A percentile compares a stretch with the other conserved stretches of the same genome.
phyloP scores from a whole-genome alignment of 108 stramenopile genomes.

The Cylindrotheca fusiformis region DNA sequence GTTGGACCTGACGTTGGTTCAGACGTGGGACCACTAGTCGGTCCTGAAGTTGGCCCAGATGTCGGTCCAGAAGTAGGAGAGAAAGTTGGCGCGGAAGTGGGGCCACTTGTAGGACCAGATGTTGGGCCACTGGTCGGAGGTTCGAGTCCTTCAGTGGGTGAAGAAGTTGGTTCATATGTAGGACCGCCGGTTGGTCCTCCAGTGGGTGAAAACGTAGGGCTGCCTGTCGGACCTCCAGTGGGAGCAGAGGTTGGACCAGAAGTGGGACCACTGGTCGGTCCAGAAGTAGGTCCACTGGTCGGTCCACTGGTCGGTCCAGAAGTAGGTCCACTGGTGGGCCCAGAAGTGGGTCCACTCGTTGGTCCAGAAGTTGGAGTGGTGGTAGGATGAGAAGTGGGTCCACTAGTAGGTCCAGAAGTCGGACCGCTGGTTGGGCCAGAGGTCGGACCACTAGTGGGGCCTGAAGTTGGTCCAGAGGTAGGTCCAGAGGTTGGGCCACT shows the following conservation, averaged over 20 bases:
- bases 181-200: slow-evolving; percentile 5
- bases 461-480: neutral
- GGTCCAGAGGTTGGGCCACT: slow-evolving; percentile 3
- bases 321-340: slow-evolving; percentile 12
- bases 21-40: slow-evolving; percentile 13
- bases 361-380: slow-evolving; percentile 11
- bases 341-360: slow-evolving; percentile 7
- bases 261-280: slow-evolving; percentile 17
- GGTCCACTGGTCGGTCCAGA: slow-evolving; percentile 12
- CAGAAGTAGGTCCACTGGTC: slow-evolving; percentile 16
- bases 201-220: slow-evolving; percentile 2
- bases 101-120: slow-evolving; percentile 4
- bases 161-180: neutral
- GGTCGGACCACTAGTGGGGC: neutral
- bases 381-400: slow-evolving; percentile 12
- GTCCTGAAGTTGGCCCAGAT: slow-evolving; percentile 7
- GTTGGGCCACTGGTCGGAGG: slow-evolving; percentile 7
- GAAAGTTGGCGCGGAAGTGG: slow-evolving; percentile 4
- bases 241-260: slow-evolving; percentile 10
- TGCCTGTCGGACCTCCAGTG: neutral
- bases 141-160: neutral
- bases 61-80: slow-evolving; percentile 16
- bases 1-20: slow-evolving; percentile 10
- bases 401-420: slow-evolving; percentile 5
- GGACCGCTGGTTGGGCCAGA: slow-evolving; percentile 2